A percentile compares a stretch with the other conserved stretches of the same genome.
Evolutionary conservation across 352 stramenopile species (phyloP).

Genomic region (Pythium myriotylum): DNA sequence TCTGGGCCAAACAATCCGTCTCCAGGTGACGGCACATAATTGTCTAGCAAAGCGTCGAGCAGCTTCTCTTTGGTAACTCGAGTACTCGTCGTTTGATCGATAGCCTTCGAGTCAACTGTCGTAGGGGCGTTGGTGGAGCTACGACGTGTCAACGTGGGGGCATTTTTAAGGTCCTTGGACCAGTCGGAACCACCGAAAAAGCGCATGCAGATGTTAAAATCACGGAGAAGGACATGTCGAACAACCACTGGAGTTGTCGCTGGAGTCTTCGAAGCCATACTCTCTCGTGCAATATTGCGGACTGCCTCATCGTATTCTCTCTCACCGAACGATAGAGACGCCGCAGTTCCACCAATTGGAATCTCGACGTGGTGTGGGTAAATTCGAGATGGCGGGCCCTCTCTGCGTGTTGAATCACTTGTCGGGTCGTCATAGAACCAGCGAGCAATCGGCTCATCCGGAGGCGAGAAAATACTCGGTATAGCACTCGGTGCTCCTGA

Average conservation of each 20-base stretch:
- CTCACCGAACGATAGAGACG: conserved; percentile 86
- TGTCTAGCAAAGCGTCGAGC: conserved; percentile 76
- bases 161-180: conserved; percentile 57
- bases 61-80: conserved; percentile 67
- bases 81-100: background rate
- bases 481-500: conserved; percentile 37
- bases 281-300: conserved; percentile 70
- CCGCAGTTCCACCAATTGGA: conserved; percentile 76
- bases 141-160: conserved; percentile 21
- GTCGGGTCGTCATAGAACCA: conserved; percentile 79
- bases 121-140: conserved; percentile 7
- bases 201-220: conserved; percentile 88
- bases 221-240: conserved; percentile 79
- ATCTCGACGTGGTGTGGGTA: conserved; percentile 89
- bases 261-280: conserved; percentile 44
- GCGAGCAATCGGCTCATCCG: conserved; percentile 70
- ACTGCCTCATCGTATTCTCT: conserved; percentile 79
- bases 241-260: conserved; percentile 64
- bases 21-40: conserved; percentile 75
- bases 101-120: conserved; percentile 3
- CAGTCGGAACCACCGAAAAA: conserved; percentile 89
- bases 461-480: conserved; percentile 59
- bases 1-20: conserved; percentile 53
- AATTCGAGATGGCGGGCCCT: conserved; percentile 70
- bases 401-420: conserved; percentile 34